A percentile compares a stretch with the other conserved stretches of the same genome.
Evolutionary conservation across 495 filamentous ascomycete genomes (phyloP).

Genomic region (Penicillium samsonianum): DNA sequence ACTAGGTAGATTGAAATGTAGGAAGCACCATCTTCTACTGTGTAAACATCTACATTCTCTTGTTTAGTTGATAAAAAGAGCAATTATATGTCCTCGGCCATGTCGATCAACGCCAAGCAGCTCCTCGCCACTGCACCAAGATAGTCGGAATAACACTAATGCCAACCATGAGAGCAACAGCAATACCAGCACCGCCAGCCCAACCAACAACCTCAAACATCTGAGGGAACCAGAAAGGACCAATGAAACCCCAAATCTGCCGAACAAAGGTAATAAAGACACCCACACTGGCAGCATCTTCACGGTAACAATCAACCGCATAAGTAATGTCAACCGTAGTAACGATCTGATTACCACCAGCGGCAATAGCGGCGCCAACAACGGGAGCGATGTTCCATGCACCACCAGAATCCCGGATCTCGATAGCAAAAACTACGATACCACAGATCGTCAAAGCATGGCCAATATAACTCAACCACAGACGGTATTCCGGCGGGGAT

Average conservation of each 20-base stretch:
- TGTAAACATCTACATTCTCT: neutral
- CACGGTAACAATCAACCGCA: conserved; percentile 54
- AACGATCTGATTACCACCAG: conserved; percentile 57
- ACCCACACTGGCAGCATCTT: conserved; percentile 53
- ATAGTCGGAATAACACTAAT: conserved; percentile 50
- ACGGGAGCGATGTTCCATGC: conserved; percentile 54
- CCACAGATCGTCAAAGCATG: conserved; percentile 50
- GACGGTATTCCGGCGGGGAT: conserved; percentile 46
- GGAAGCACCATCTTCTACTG: neutral
- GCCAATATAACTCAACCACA: conserved; percentile 57
- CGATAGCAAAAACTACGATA: conserved; percentile 52
- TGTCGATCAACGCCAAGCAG: conserved; percentile 22
- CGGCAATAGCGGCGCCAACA: conserved; percentile 52
- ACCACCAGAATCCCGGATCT: conserved; percentile 40
- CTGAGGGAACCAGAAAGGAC: conserved; percentile 58
- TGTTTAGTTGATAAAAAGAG: neutral
- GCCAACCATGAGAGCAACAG: conserved; percentile 43
- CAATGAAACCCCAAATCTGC: conserved; percentile 59
- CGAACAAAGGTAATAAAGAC: conserved; percentile 59
- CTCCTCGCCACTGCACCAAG: conserved; percentile 38
- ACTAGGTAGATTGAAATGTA: neutral
- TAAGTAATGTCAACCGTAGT: conserved; percentile 60
- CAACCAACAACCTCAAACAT: conserved; percentile 52
- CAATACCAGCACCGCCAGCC: conserved; percentile 43
- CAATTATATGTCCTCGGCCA: neutral